A percentile compares a stretch with the other conserved stretches of the same genome.
Evolutionary conservation across 768 basidiomycete species (phyloP).

Genomic region (Phlegmacium glaucopus): DNA sequence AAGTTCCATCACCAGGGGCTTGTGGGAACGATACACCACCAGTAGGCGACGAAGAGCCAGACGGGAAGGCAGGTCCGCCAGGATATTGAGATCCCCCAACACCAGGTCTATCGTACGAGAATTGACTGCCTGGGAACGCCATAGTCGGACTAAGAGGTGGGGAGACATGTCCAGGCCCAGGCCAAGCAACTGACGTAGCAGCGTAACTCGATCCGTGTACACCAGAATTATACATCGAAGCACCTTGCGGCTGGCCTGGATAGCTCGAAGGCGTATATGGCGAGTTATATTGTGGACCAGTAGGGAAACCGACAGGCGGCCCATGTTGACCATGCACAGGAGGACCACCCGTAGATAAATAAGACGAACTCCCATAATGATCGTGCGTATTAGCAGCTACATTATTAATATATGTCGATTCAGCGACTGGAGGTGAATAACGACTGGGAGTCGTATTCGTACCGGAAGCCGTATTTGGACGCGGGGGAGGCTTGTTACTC

Average conservation of each 20-base stretch:
- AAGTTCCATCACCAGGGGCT: conserved; percentile 16
- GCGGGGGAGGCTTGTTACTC: conserved; percentile 5
- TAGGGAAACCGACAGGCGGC: not conserved
- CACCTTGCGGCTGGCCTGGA: conserved; percentile 8
- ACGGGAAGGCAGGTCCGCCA: conserved; percentile 22
- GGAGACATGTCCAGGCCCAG: conserved; percentile 13
- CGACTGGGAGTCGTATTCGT: conserved; percentile 1
- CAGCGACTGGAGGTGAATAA: not conserved
- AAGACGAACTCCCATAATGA: not conserved
- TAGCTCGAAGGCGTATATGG: conserved; percentile 2
- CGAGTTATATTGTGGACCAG: not conserved
- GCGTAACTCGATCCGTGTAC: conserved; percentile 1
- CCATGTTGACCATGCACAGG: too few relatives aligned
- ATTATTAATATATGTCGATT: not conserved
- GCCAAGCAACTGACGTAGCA: conserved; percentile 6
- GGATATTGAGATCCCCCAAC: conserved; percentile 11
- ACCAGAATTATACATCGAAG: not conserved
- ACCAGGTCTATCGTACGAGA: conserved; percentile 14
- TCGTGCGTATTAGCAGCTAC: not conserved
- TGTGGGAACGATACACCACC: conserved; percentile 24
- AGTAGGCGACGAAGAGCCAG: conserved; percentile 6
- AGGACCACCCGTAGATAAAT: not conserved
- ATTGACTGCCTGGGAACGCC: conserved; percentile 13
- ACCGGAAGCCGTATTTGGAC: conserved; percentile 7
- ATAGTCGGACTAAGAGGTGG: conserved; percentile 21